Base-by-base conservation (phyloP, 805 yeast species). In the Nakazawaea wyomingensis region DNA sequence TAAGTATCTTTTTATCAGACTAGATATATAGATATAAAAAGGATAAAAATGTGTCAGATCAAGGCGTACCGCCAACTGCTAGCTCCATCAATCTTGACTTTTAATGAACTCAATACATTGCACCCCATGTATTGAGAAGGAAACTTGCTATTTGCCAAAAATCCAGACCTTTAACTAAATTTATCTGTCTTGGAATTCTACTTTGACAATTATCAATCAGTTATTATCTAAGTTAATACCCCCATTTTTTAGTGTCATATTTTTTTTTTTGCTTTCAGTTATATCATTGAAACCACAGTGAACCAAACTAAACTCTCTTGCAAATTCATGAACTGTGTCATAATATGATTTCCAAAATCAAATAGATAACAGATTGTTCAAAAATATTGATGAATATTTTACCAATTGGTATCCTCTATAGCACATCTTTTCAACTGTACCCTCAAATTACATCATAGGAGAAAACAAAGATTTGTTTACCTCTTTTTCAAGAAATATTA, bases 321-420 rank as follows among this genome's bases (percentile, higher is more conserved):
- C 91, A 95, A 21, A 87, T 89, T 52, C 97, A 89, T 62, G 97
- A 89, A 60, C 68, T 88, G 41, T 78, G 83, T 29, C 97, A 89
- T 62, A 89, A 89, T 58, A 68, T 89, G 42, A 85, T 85, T 2
- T 89, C 89, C 73, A 84, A 77, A 78, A 74, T 50, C 95, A 96
- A 0, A 34, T 86, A 1, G 76, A 80, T 59, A 89, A 89, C 64
- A 81, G 85, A 58, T 56, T 88, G 19, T 88, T 82, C 55, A 76
- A 93, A n/a, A 34, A 82, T 88, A 8, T 66, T 85, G 50, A 74
- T 88, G 29, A 89, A 89, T 59, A n/a, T n/a, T n/a, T 64, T 86
- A 30, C 96, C 96, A 1, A 85, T 89, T 41, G 96, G 96, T 1
- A 71, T 89, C 19, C 97, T 96, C 0, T 89, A 87, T 62, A 76